Evolutionary conservation across 2,329 filamentous ascomycete species (phyloP).

Genomic region (Colletotrichum eleusines): DNA sequence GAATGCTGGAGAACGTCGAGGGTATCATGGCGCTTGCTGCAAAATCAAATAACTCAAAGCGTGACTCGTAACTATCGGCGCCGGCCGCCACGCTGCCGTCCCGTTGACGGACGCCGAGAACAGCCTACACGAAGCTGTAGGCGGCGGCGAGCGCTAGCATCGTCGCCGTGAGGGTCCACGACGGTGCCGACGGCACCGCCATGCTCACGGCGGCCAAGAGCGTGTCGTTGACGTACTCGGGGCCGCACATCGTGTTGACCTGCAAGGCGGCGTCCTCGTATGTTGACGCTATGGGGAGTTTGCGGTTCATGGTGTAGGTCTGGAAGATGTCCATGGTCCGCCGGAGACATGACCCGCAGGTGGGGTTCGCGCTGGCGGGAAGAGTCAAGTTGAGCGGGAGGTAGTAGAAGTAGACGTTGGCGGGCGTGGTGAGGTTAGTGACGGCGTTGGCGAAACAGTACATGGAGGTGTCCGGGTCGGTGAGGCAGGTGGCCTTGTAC

Average conservation of each 20-base stretch:
- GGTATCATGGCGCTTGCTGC: conserved; percentile 43
- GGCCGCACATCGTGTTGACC: conserved; percentile 76
- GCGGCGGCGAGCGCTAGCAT: conserved; percentile 18
- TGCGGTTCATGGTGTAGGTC: conserved; percentile 73
- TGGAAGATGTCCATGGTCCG: conserved; percentile 87
- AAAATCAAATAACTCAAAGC: conserved; percentile 41
- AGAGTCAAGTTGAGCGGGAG: conserved; percentile 82
- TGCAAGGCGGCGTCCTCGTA: conserved; percentile 79
- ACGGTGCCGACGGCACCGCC: conserved; percentile 40
- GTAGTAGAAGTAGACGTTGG: conserved; percentile 86
- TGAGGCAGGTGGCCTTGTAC: conserved; percentile 85
- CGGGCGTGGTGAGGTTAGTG: conserved; percentile 77
- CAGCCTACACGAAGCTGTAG: conserved; percentile 17
- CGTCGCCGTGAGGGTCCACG: conserved; percentile 26
- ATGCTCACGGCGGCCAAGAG: conserved; percentile 54
- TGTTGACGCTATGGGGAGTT: conserved; percentile 74
- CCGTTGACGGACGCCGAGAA: neutral
- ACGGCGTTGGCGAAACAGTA: conserved; percentile 90
- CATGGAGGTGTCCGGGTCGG: conserved; percentile 71
- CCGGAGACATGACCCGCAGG: conserved; percentile 81
- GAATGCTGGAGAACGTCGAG: conserved; percentile 32
- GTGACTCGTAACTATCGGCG: conserved; percentile 36
- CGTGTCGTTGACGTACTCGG: conserved; percentile 68
- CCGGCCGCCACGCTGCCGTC: neutral
- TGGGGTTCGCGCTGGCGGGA: conserved; percentile 75